A percentile compares a stretch with the other conserved stretches of the same genome.
These are phyloP conservation scores for Pseudoscleropodium purum DNA, from an alignment of 225 moss, liverwort and hornwort species.

Conservation along the genomic window DNA sequence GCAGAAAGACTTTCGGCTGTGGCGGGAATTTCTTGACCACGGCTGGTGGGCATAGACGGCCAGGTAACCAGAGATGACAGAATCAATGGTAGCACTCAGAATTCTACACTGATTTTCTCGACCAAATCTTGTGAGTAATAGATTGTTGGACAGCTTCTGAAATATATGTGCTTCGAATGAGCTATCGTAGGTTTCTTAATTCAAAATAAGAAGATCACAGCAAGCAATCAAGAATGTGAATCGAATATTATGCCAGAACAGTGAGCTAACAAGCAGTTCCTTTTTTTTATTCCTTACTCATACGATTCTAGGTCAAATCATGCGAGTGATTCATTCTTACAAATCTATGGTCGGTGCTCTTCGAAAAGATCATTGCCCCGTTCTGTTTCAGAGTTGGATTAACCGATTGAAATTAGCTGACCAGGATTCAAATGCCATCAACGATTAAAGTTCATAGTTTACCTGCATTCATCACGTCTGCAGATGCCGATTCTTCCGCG, in stretches of 20 bases:
- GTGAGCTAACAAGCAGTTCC: not conserved
- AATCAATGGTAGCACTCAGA: not conserved
- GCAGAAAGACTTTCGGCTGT: not conserved
- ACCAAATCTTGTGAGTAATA: not conserved
- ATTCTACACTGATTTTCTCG: not conserved
- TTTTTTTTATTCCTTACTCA: not conserved
- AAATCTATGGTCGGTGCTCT: not conserved
- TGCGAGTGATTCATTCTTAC: not conserved
- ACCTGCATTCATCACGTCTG: constrained; percentile 37
- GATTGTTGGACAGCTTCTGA: not conserved
- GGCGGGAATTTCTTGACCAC: not conserved
- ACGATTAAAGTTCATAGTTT: not conserved
- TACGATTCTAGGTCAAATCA: not conserved
- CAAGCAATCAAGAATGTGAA: not conserved
- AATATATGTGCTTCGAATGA: not conserved
- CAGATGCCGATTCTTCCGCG: constrained; percentile 24
- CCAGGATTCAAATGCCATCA: not conserved
- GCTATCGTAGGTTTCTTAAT: no score
- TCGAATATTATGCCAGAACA: not conserved
- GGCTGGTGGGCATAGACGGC: not conserved
- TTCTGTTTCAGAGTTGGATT: not conserved
- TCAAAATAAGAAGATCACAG: not conserved
- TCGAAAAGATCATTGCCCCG: not conserved
- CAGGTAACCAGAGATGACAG: not conserved
- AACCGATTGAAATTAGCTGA: not conserved